A percentile compares a stretch with the other conserved stretches of the same genome.
Evolutionary conservation across 1,139 yeast genomes (phyloP).

Genomic region (Scheffersomyces insectosa): DNA sequence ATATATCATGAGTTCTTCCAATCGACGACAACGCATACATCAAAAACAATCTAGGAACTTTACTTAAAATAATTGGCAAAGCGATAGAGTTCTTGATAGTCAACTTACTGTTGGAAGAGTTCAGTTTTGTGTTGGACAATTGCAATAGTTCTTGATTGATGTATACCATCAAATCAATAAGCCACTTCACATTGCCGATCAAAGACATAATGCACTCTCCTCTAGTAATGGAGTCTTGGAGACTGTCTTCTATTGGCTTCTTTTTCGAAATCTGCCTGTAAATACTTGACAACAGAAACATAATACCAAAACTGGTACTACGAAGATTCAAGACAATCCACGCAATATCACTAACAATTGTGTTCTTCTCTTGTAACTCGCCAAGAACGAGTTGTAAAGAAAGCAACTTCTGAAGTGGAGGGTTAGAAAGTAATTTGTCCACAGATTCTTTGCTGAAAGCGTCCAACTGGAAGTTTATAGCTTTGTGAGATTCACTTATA

Average conservation of each 20-base stretch:
- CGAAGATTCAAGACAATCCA: constrained; percentile 70
- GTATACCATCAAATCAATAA: constrained; percentile 66
- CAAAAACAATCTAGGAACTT: constrained; percentile 69
- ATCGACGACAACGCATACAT: constrained; percentile 70
- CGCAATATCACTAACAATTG: constrained; percentile 59
- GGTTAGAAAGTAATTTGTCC: constrained; percentile 70
- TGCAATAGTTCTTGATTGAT: constrained; percentile 67
- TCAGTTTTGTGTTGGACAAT: constrained; percentile 23
- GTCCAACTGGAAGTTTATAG: constrained; percentile 69
- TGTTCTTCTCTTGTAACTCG: constrained; percentile 47
- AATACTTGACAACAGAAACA: constrained; percentile 67
- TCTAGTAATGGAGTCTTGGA: constrained; percentile 55
- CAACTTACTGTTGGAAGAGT: constrained; percentile 24
- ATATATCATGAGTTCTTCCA: constrained; percentile 63
- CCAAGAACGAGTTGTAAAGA: constrained; percentile 70
- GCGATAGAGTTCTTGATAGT: constrained; percentile 39
- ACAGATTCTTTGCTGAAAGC: constrained; percentile 62
- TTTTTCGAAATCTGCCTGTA: constrained; percentile 56
- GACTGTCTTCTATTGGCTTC: constrained; percentile 49
- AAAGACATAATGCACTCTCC: constrained; percentile 61
- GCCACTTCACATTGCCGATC: constrained; percentile 78
- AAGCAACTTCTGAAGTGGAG: constrained; percentile 66
- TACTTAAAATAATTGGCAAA: constrained; percentile 58
- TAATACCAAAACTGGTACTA: constrained; percentile 70
- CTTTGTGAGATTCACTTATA: constrained; percentile 64